Conservation (phyloP, 768 basidiomycete genomes). For the Boletus insuetus region DNA sequence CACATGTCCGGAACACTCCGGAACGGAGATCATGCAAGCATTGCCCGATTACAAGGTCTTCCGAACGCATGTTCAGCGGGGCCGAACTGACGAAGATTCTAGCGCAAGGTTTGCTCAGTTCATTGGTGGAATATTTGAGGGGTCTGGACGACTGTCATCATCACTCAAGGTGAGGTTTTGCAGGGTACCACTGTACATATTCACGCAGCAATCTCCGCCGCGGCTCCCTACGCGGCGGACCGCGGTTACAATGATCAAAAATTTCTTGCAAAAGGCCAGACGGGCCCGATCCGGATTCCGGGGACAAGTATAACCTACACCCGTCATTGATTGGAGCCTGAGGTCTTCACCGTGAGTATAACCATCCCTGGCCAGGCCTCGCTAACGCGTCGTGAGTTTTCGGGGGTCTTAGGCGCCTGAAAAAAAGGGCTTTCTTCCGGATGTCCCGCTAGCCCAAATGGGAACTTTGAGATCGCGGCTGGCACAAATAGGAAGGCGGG, state of each 20-base stretch:
- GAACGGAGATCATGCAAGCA: constrained; percentile 12
- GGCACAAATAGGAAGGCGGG: constrained; percentile 42
- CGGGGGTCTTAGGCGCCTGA: constrained; percentile 27
- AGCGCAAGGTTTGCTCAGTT: background rate
- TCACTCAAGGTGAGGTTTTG: constrained; percentile 6
- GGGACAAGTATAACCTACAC: constrained; percentile 22
- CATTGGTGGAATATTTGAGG: constrained; percentile 11
- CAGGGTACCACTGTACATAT: constrained; percentile 1
- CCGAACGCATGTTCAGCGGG: constrained; percentile 13
- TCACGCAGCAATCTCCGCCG: constrained; percentile 32
- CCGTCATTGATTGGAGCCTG: constrained; percentile 15
- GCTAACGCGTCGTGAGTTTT: constrained; percentile 27
- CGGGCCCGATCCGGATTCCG: constrained; percentile 8
- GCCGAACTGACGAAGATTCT: constrained; percentile 16
- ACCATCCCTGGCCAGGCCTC: constrained; percentile 27
- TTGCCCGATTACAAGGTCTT: background rate
- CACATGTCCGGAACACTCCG: constrained; percentile 24
- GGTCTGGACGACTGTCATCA: background rate
- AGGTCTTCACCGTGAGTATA: constrained; percentile 28
- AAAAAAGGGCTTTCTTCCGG: constrained; percentile 20
- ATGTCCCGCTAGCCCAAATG: constrained; percentile 44
- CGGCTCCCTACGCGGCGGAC: constrained; percentile 13
- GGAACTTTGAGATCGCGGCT: constrained; percentile 43
- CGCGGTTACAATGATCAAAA: constrained; percentile 14
- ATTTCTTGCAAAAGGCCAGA: constrained; percentile 8